These are phyloP conservation scores for Rhizoclosmatium sp. DNA, from an alignment of 192 early-diverging fungal genomes.

Conservation along the genomic window DNA sequence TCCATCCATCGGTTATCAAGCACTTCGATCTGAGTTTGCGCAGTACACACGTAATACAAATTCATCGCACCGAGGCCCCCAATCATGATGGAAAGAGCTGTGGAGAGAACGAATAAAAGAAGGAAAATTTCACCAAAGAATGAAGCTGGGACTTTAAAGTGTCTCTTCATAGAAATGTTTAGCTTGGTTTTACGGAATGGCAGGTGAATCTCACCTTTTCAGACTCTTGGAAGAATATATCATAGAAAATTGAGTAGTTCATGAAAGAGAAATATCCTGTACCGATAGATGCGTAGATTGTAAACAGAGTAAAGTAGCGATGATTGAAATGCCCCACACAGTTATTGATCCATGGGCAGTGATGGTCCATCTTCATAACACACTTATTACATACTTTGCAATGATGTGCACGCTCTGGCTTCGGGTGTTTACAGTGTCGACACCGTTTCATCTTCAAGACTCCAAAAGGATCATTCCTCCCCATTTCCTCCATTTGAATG, in stretches of 20 bases:
- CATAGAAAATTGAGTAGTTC: conserved; percentile 24
- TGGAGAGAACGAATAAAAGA: conserved; percentile 43
- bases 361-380: conserved; percentile 60
- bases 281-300: conserved; percentile 48
- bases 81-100: conserved; percentile 46
- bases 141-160: neutral
- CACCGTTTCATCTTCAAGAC: conserved; percentile 19
- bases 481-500: no score
- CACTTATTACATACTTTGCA: conserved; percentile 57
- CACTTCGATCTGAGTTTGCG: conserved; percentile 60
- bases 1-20: conserved; percentile 39
- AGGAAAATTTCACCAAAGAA: conserved; percentile 31
- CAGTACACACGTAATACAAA: conserved; percentile 54
- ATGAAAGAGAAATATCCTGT: conserved; percentile 28
- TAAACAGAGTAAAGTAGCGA: conserved; percentile 62
- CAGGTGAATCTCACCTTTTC: neutral
- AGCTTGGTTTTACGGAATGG: no score
- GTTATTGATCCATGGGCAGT: conserved; percentile 53
- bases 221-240: conserved; percentile 16
- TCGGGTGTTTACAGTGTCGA: conserved; percentile 30
- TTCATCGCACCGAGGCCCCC: conserved; percentile 50
- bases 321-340: conserved; percentile 63
- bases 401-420: conserved; percentile 56
- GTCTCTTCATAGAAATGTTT: neutral
- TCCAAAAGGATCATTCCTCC: neutral